A percentile compares a stretch with the other conserved stretches of the same genome.
Conservation (phyloP, 495 filamentous ascomycete species). For the Geopyxis carbonaria region DNA sequence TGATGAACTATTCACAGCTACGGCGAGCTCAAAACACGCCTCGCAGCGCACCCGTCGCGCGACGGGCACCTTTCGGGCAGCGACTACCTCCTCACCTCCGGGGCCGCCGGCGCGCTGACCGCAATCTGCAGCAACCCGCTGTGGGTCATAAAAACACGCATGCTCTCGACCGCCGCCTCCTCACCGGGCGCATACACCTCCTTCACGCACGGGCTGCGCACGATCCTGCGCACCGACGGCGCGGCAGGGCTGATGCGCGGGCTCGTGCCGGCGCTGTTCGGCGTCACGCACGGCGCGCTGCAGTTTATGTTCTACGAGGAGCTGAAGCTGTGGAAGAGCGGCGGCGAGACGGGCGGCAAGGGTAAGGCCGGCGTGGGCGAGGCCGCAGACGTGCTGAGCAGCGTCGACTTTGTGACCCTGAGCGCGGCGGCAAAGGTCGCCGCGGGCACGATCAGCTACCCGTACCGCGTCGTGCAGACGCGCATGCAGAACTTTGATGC, state of each 20-base stretch:
- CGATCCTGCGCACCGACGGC: conserved; percentile 53
- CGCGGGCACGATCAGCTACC: conserved; percentile 76
- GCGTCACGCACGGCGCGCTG: conserved; percentile 86
- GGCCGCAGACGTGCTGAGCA: conserved; percentile 50
- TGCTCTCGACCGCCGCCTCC: conserved; percentile 64
- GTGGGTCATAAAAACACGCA: conserved; percentile 97
- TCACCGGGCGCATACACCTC: conserved; percentile 55
- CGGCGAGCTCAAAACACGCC: conserved; percentile 24
- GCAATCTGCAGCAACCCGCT: conserved; percentile 82
- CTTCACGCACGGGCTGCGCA: conserved; percentile 47
- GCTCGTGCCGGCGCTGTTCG: conserved; percentile 63
- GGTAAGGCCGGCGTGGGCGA: conserved; percentile 15
- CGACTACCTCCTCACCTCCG: conserved; percentile 75
- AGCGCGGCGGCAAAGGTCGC: conserved; percentile 73
- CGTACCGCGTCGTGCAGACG: conserved; percentile 78
- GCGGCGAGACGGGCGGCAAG: neutral
- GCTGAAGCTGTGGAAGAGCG: conserved; percentile 42
- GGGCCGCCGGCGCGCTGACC: conserved; percentile 53
- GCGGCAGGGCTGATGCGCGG: conserved; percentile 67
- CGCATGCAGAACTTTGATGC: conserved; percentile 80
- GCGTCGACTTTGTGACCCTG: conserved; percentile 57
- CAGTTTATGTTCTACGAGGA: conserved; percentile 95
- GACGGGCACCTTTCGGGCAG: conserved; percentile 37
- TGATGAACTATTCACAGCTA: conserved; percentile 10
- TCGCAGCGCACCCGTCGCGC: conserved; percentile 10